Base-by-base conservation (phyloP, 805 yeast species). In the Myxozyma mucilagina region DNA sequence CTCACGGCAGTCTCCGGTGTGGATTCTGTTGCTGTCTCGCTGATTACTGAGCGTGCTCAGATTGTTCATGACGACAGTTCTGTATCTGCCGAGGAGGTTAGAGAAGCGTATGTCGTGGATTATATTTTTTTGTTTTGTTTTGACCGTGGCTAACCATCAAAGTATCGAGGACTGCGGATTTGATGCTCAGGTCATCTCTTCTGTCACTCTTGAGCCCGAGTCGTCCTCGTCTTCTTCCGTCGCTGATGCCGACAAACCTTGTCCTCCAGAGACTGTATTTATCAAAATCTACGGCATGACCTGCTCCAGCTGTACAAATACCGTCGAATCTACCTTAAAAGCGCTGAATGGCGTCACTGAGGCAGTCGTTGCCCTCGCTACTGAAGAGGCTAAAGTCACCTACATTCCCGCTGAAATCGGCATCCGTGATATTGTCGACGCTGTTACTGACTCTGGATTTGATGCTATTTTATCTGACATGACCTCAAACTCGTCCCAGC, bases 111-210 rank as follows among this genome's bases (percentile, higher is more conserved):
- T 16, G 67, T 62, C 36, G 1, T 20, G 8, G 14, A 6, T 47
- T 3, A 24, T 56, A 4, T 10, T 31, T n/a, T 45, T 29, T 16
- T 14, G 42, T 59, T 42, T 14, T 14, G 20, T 3, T 11, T 3
- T 32, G 31, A 9, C 50, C 41, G 16, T 18, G 11, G 24, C 51
- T 45, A 34, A 47, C 53, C 11, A 11, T 3, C 41, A 13, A 36
- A 74, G 84, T 1, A 81, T 92, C 14, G 96, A 90, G 62, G 88
- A 87, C 68, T 82, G 87, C 63, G 96, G 96, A 5, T 89, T 87
- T 69, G 91, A 84, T 48, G 84, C 84, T 8, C 63, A 64, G 2
- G 49, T 76, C 6, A 36, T 74, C 4, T 68, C 68, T 14, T 57
- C 56, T 20, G 47, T 43, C n/a, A 36, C 43, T 8, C 57, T 42